Evolutionary conservation across 257 asterid species (phyloP).

Genomic region (Gynochthodes officinalis): DNA sequence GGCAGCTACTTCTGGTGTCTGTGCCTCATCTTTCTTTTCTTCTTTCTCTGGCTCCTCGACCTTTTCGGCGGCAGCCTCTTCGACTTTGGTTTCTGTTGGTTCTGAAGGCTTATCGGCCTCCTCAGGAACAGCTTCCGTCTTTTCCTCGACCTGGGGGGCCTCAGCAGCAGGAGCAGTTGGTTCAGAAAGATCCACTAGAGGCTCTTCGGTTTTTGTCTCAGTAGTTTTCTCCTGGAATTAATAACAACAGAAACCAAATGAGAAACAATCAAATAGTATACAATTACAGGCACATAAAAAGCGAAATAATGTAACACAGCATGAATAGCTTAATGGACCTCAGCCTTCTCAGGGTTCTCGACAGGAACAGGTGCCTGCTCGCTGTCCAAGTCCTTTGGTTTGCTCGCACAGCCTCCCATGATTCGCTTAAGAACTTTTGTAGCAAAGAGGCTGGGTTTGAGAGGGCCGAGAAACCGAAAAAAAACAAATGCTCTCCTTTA

Average conservation of each 20-base stretch:
- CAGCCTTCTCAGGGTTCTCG: slow-evolving; percentile 34
- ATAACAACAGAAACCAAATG: not conserved
- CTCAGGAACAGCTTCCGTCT: slow-evolving; percentile 22
- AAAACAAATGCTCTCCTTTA: not conserved
- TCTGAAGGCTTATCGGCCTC: slow-evolving; percentile 12
- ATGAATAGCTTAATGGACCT: too few relatives aligned
- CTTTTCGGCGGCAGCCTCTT: slow-evolving; percentile 23
- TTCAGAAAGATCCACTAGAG: slow-evolving; percentile 38
- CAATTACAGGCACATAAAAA: not conserved
- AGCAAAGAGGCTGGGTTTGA: slow-evolving; percentile 29
- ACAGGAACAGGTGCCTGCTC: slow-evolving; percentile 38
- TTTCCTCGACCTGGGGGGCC: slow-evolving; percentile 36
- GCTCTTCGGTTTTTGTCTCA: slow-evolving; percentile 33
- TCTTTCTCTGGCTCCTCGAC: not conserved
- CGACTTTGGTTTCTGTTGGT: slow-evolving; percentile 22
- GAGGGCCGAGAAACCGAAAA: slow-evolving; percentile 17
- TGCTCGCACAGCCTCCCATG: slow-evolving; percentile 98
- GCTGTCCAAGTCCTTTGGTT: slow-evolving; percentile 61
- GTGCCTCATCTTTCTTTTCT: slow-evolving; percentile 24
- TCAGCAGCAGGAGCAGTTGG: slow-evolving; percentile 27
- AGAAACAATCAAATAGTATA: not conserved
- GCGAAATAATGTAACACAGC: too few relatives aligned
- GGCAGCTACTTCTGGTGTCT: not conserved
- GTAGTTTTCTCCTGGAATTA: slow-evolving; percentile 45
- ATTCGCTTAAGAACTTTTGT: slow-evolving; percentile 5